Percentiles rank a stretch among this genome's conserved stretches.
Evolutionary conservation across 2,329 filamentous ascomycete species (phyloP).

Genomic region (Stagonosporopsis chrysanthemi): DNA sequence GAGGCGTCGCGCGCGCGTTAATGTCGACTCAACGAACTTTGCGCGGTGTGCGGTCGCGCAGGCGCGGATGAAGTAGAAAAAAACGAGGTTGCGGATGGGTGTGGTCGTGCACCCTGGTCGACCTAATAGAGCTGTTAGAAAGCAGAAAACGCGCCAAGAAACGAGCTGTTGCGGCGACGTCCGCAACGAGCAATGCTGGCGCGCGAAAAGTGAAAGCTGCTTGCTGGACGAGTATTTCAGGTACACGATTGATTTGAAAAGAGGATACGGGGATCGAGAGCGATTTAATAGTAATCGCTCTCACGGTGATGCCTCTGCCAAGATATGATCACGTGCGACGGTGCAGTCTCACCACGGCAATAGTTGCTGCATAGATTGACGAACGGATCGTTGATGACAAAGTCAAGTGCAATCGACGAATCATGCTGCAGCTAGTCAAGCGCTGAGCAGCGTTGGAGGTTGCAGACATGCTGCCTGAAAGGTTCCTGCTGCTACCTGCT

Average conservation of each 20-base stretch:
- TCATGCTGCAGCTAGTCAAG: not conserved
- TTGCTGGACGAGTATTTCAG: conserved; percentile 28
- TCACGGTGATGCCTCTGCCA: conserved; percentile 6
- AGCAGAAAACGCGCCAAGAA: conserved; percentile 49
- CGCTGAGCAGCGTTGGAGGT: not conserved
- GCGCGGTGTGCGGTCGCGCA: conserved; percentile 29
- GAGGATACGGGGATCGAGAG: not conserved
- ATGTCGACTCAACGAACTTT: conserved; percentile 28
- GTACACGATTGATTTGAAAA: not conserved
- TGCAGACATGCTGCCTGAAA: conserved; percentile 25
- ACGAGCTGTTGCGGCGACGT: conserved; percentile 33
- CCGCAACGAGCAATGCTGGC: conserved; percentile 8
- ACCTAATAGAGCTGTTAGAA: conserved; percentile 33
- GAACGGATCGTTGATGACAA: not conserved
- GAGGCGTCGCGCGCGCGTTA: conserved; percentile 33
- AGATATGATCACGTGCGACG: conserved; percentile 11
- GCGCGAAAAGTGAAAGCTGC: conserved; percentile 22
- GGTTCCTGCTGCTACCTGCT: conserved; percentile 39
- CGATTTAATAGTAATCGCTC: conserved; percentile 13
- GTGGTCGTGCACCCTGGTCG: conserved; percentile 20
- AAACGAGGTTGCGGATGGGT: conserved; percentile 24
- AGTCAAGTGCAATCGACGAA: conserved; percentile 2
- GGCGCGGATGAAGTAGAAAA: conserved; percentile 28
- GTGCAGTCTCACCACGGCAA: conserved; percentile 8
- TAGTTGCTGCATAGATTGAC: conserved; percentile 2